Evolutionary conservation across 2,329 filamentous ascomycete genomes (phyloP).

Genomic region (Xylariaceae sp.): DNA sequence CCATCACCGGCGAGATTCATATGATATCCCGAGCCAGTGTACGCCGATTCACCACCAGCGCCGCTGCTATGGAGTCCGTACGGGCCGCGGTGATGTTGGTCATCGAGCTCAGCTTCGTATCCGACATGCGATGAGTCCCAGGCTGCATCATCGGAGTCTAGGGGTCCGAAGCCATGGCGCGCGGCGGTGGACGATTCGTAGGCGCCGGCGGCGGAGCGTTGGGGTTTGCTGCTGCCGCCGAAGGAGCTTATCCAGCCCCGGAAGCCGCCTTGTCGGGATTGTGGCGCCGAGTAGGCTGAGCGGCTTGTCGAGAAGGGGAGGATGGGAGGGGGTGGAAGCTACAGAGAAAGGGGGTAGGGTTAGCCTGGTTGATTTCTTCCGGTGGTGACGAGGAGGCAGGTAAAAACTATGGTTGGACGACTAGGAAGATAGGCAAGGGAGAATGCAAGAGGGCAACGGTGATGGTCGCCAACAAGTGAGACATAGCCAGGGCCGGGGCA

Average conservation of each 20-base stretch:
- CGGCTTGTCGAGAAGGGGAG: slow-evolving; percentile 61
- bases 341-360: slow-evolving; percentile 4
- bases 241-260: slow-evolving; percentile 62
- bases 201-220: slow-evolving; percentile 63
- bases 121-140: slow-evolving; percentile 83
- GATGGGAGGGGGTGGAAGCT: slow-evolving; percentile 68
- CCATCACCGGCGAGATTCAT: slow-evolving; percentile 39
- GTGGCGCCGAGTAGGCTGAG: slow-evolving; percentile 45
- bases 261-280: slow-evolving; percentile 58
- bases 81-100: slow-evolving; percentile 26
- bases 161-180: slow-evolving; percentile 58
- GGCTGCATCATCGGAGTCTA: slow-evolving; percentile 80
- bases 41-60: no score
- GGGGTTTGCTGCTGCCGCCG: slow-evolving; percentile 54
- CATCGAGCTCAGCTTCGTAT: slow-evolving; percentile 66
- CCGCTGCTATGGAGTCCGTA: no score
- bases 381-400: no score
- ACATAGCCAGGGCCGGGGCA: slow-evolving; percentile 8
- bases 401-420: slow-evolving; percentile 3
- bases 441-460: no score
- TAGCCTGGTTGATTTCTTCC: slow-evolving; percentile 7
- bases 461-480: no score
- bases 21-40: slow-evolving; percentile 40
- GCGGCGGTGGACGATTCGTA: slow-evolving; percentile 57
- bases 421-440: neutral